Base-by-base conservation (phyloP, 2,329 filamentous ascomycete genomes). In the Dothidotthia symphoricarpi region DNA sequence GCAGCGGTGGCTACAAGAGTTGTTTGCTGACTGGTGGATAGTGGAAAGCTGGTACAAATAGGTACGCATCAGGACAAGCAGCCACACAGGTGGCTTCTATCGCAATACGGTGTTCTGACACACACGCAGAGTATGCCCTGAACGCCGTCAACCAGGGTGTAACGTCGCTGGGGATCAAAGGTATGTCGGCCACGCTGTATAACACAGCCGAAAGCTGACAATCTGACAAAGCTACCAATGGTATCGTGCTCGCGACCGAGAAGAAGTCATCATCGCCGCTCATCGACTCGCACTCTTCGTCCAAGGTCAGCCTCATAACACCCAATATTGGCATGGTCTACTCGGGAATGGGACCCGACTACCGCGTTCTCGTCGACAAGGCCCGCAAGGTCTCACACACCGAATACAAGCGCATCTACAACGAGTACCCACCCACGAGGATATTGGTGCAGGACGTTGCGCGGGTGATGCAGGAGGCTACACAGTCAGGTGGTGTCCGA, bases 311-410 rank as follows among this genome's bases (percentile, higher is more conserved):
- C 69, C 82, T 94, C 68, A 90, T 98, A 75, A 98, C 93, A 31
- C 93, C 93, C 62, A 93, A 98, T 78, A 97, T 98, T 70, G 93
- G 93, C 69, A 96, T 97, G 88, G 93, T 98, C 61, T 98, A 98
- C 75, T 90, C 89, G 35, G 93, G 93, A 67, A 98, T 98, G 93
- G 91, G 93, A 19, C 93, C 93, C 43, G 93, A 98, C 72, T 98
- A 97, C 76, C 84, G 93, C 69, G 88, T 98, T 41, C 80, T 98
- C 37, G 93, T 97, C 58, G 93, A 98, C 77, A 91, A 90, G 71
- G 93, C 93, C 57, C 89, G 93, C 66, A 98, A 97, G 73, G 93
- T 96, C 55, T 95, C 90, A 39, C 93, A 98, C 75, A 95, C 93
- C 31, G 86, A 84, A 69, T 98, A 98, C 83, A 98, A 98, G 82